Evolutionary conservation across 352 stramenopile species (phyloP).

Genomic region (Pythium sp.): DNA sequence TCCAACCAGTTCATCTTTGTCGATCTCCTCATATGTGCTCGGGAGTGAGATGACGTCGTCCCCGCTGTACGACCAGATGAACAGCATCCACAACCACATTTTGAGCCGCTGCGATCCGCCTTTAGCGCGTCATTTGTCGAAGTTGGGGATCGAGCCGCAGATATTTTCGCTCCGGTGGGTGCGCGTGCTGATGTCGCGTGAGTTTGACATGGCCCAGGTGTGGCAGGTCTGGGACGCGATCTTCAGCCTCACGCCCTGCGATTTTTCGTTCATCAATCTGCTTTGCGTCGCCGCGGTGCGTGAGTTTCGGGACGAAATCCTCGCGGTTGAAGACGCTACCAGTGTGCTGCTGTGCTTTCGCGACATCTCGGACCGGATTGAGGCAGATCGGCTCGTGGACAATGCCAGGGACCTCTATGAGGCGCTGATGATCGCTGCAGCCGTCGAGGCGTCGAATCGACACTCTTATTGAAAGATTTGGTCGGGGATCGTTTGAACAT

Average conservation of each 20-base stretch:
- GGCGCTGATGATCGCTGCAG: conserved; percentile 56
- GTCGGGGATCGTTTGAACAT: not conserved
- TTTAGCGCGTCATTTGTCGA: conserved; percentile 46
- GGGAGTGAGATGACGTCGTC: conserved; percentile 31
- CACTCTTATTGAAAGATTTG: conserved; percentile 4
- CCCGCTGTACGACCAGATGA: conserved; percentile 71
- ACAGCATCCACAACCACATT: conserved; percentile 66
- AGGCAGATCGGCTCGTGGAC: conserved; percentile 48
- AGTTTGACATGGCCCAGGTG: conserved; percentile 72
- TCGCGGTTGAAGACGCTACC: conserved; percentile 55
- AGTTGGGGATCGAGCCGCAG: conserved; percentile 57
- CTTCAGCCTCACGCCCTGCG: conserved; percentile 61
- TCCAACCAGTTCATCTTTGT: not conserved
- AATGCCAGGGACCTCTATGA: conserved; percentile 67
- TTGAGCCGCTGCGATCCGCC: conserved; percentile 59
- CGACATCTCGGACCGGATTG: conserved; percentile 48
- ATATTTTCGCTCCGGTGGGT: conserved; percentile 77
- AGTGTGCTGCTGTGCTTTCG: conserved; percentile 56
- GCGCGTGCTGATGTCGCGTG: conserved; percentile 70
- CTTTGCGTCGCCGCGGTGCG: conserved; percentile 71
- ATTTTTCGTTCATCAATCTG: conserved; percentile 79
- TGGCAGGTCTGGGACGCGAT: conserved; percentile 82
- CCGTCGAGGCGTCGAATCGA: conserved; percentile 43
- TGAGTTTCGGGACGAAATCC: conserved; percentile 63
- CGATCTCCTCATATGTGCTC: conserved; percentile 11